Base-by-base conservation (phyloP, 1,139 yeast genomes). In the Suhomyces terraborum region DNA sequence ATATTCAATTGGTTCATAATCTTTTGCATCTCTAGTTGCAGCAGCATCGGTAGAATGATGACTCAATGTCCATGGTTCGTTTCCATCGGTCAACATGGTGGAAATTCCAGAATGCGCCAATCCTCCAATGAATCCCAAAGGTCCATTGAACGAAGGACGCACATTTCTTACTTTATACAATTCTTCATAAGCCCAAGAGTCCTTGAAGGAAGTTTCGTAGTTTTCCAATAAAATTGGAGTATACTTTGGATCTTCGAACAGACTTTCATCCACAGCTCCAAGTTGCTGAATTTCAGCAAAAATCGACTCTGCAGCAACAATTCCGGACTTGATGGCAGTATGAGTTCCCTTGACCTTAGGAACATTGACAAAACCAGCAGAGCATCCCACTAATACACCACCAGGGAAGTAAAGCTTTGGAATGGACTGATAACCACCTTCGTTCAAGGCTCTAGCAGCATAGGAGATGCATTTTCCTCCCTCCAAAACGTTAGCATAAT, bases 341-440 rank as follows among this genome's bases (percentile, higher is more conserved):
- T 93, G 98, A 0, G 97, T 84, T n/a, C 98, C 98, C 67, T 93
- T 93, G 56, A 93, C 86, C 62, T 93, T 93, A 33, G 98, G 97
- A 33, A 93, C 98, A 61, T 93, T 93, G 76, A 93, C 79, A 62
- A 93, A 91, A 1, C 98, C 98, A 7, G 98, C 98, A 40, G 94
- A 71, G 48, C 96, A 94, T 23, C 98, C 98, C 30, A 93, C 93
- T 20, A 93, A 69, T 6, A 89, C 82, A 41, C 98, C 98, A 41
- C 98, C 98, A 6, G 98, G 98, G 77, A 93, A 93, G 49, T 82
- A 71, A 47, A 93, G 74, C 58, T 84, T 79, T 10, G 98, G 98
- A 39, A 93, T 84, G 25, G 95, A 82, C 67, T 93, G 98, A 52
- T 75, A 75, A 0, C 98, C 98, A 49, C 98, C 98, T 67, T 93